Conservation (phyloP, 805 yeast genomes). For the Kodamaea hsintzibuensis region DNA sequence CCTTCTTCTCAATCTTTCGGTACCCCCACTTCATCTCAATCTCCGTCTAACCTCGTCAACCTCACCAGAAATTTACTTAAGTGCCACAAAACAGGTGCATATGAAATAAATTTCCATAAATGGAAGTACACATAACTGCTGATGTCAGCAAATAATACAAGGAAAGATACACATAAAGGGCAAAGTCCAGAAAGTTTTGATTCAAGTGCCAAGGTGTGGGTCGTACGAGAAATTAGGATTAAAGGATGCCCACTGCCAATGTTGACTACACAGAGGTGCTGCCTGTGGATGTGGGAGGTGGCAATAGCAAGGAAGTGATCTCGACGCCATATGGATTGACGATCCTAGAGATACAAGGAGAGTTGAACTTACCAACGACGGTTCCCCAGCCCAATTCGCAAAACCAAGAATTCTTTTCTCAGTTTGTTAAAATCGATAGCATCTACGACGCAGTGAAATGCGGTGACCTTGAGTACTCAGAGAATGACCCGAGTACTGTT, state of each 20-base stretch:
- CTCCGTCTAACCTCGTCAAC: not conserved
- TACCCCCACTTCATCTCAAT: not conserved
- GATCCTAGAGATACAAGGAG: constrained; percentile 74
- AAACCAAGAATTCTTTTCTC: constrained; percentile 29
- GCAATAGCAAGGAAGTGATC: constrained; percentile 22
- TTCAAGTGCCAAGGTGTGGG: not conserved
- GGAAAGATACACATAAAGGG: not conserved
- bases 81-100: not conserved
- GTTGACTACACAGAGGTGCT: constrained; percentile 11
- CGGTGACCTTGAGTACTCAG: constrained; percentile 51
- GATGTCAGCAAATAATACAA: not conserved
- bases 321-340: constrained; percentile 60
- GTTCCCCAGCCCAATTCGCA: constrained; percentile 37
- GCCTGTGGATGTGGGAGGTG: not conserved
- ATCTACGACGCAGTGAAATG: constrained; percentile 49
- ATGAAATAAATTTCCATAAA: not conserved
- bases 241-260: constrained; percentile 15
- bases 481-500: constrained; percentile 41
- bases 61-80: not conserved
- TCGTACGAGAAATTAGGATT: not conserved
- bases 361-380: constrained; percentile 46
- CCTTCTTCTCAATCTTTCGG: not conserved
- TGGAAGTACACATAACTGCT: not conserved
- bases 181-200: no score
- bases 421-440: constrained; percentile 36